A percentile compares a stretch with the other conserved stretches of the same genome.
Evolutionary conservation across 106 monocot genomes (phyloP).

Genomic region (Dactylorhiza incarnata): DNA sequence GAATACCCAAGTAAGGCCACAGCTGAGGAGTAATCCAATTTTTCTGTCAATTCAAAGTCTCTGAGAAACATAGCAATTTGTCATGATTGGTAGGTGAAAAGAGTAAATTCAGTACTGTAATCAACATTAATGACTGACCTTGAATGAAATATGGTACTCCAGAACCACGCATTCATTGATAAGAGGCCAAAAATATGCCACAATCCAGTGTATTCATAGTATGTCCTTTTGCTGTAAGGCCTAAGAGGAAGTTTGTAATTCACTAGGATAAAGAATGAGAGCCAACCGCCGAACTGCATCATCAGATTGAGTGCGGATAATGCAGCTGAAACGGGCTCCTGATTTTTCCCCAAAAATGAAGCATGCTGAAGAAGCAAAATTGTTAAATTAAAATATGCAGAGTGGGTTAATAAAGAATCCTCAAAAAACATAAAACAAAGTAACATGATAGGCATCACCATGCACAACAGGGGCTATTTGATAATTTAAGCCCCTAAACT

Average conservation of each 20-base stretch:
- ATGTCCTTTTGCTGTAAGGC: conserved; percentile 65
- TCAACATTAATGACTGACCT: conserved; percentile 28
- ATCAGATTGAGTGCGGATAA: conserved; percentile 79
- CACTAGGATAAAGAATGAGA: conserved; percentile 65
- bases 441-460: not conserved
- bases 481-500: too few relatives aligned
- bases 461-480: too few relatives aligned
- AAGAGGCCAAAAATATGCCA: conserved; percentile 91
- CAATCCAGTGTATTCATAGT: conserved; percentile 85
- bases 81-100: not conserved
- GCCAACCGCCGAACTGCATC: conserved; percentile 83
- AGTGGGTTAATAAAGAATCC: not conserved
- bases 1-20: conserved; percentile 91
- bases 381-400: not conserved
- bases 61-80: conserved; percentile 22
- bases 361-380: not conserved
- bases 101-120: not conserved
- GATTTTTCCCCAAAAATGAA: not conserved
- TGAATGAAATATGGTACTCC: conserved; percentile 92
- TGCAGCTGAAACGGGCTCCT: conserved; percentile 87
- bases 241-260: conserved; percentile 77
- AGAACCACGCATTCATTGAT: conserved; percentile 94
- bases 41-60: conserved; percentile 82
- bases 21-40: conserved; percentile 88
- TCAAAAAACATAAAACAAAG: not conserved